Evolutionary conservation across 2,329 filamentous ascomycete genomes (phyloP), one percentile per base, ranked within the genome.

Genomic region (Phoma sp.): DNA sequence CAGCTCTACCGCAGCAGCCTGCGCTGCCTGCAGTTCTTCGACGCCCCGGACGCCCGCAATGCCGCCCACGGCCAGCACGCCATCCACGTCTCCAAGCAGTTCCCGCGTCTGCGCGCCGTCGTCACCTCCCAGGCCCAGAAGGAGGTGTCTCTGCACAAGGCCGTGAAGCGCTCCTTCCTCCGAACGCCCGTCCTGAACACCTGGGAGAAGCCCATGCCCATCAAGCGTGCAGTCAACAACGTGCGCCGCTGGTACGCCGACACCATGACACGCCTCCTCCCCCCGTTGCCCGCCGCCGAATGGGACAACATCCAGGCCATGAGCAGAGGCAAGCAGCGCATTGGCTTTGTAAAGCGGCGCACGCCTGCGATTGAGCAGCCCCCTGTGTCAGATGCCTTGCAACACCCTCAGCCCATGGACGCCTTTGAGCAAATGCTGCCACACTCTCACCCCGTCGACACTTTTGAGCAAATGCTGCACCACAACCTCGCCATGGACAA

Each of bases 161-260:
- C 46, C 33, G 65, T 70, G 55, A 77, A 60, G 52, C 55, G 50
- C 9, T 39, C 54, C 11, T 39, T 54, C 33, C 17, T 76, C 12
- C 65, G 62, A 10, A 74, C 80, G 17, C 77, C 79, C n/a, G 69
- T 72, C 34, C 70, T 70, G 49, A 83, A 82, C 47, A 64, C 68
- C 15, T 82, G 80, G 79, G 65, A 70, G 42, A 73, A 76, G 5
- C 75, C 78, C 1, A 78, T 82, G 74, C 79, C 80, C 4, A 62
- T 74, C 26, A 73, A 64, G 37, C 70, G 81, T 18, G 74, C 77
- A 7, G 71, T 72, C 33, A 82, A 81, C 49, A 68, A 77, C 51
- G 73, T 76, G 6, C 66, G 69, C 28, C 65, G 73, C 28, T 81
- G 77, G 75, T 81, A 80, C 59, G 76, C 76, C 2, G 61, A 71